Evolutionary conservation across 2,329 filamentous ascomycete species (phyloP).

Genomic region (Claviceps maximensis): DNA sequence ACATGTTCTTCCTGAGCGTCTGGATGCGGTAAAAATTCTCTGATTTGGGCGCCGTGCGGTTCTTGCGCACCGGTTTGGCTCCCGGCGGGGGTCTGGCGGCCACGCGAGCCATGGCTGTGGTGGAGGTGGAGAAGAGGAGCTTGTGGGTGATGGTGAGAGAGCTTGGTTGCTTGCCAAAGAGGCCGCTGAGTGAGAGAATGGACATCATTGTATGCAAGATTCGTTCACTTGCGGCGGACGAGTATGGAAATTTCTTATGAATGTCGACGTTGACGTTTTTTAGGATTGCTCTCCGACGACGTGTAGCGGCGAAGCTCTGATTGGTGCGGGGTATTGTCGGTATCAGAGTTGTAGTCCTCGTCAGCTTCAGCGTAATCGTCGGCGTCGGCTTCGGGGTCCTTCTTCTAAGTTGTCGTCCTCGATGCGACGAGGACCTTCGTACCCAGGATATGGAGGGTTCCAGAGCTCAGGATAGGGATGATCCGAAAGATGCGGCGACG

Average conservation of each 20-base stretch:
- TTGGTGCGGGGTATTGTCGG: neutral
- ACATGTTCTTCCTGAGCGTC: slow-evolving; percentile 34
- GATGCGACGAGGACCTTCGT: neutral
- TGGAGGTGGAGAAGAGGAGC: slow-evolving; percentile 19
- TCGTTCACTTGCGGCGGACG: neutral
- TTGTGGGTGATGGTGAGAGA: slow-evolving; percentile 10
- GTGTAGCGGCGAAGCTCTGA: neutral
- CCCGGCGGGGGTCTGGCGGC: slow-evolving; percentile 14
- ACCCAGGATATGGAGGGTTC: neutral
- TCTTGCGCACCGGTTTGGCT: slow-evolving; percentile 14
- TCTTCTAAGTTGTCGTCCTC: neutral
- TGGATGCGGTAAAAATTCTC: slow-evolving; percentile 29
- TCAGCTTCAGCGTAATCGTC: neutral
- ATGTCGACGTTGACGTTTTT: neutral
- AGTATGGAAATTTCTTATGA: neutral
- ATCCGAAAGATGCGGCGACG: neutral
- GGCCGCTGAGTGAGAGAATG: slow-evolving; percentile 17
- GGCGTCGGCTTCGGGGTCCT: neutral
- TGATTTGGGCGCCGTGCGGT: slow-evolving; percentile 18
- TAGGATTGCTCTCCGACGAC: neutral
- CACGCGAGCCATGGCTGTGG: slow-evolving; percentile 18
- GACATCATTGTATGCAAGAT: slow-evolving; percentile 13
- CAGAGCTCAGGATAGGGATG: neutral
- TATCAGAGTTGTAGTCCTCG: neutral
- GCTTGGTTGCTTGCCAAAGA: slow-evolving; percentile 14